phyloP scores from a whole-genome alignment of 2,329 filamentous ascomycete species.

The Aspergillus sp. region DNA sequence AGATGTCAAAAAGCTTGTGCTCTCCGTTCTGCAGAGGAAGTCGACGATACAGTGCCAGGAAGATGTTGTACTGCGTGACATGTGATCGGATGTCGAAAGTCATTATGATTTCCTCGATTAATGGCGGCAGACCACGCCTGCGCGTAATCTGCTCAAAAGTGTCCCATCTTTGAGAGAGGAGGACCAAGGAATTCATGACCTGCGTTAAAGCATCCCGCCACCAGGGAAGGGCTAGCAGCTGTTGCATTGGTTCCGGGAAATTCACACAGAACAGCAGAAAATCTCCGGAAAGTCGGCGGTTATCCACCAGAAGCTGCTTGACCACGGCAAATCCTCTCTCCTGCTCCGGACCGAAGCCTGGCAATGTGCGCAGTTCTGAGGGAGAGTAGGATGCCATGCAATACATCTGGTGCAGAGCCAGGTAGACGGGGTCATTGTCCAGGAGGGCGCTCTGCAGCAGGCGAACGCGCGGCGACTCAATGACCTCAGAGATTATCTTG shows the following conservation, averaged over 20 bases:
- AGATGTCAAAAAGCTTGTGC: conserved; percentile 21
- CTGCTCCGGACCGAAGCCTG: conserved; percentile 38
- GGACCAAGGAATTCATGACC: conserved; percentile 50
- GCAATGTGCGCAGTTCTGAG: conserved; percentile 37
- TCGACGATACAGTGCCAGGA: conserved; percentile 40
- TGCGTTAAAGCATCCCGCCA: conserved; percentile 37
- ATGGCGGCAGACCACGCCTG: conserved; percentile 53
- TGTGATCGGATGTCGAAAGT: conserved; percentile 53
- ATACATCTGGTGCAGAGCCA: conserved; percentile 67
- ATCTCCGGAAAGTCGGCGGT: conserved; percentile 42
- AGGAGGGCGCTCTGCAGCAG: conserved; percentile 61
- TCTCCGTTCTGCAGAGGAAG: conserved; percentile 22
- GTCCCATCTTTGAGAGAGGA: conserved; percentile 48
- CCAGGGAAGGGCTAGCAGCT: conserved; percentile 31
- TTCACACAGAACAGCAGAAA: conserved; percentile 50
- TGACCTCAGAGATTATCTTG: conserved; percentile 41
- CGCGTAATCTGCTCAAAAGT: conserved; percentile 36
- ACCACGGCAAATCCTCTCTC: conserved; percentile 40
- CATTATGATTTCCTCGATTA: conserved; percentile 59
- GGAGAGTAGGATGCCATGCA: conserved; percentile 56
- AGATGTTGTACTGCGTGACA: conserved; percentile 57
- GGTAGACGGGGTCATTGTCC: conserved; percentile 62
- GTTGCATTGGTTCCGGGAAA: conserved; percentile 48
- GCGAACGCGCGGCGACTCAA: conserved; percentile 49
- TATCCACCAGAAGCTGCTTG: conserved; percentile 49